Conservation (phyloP, 192 early-diverging fungal species). For the Dispira parvispora region DNA sequence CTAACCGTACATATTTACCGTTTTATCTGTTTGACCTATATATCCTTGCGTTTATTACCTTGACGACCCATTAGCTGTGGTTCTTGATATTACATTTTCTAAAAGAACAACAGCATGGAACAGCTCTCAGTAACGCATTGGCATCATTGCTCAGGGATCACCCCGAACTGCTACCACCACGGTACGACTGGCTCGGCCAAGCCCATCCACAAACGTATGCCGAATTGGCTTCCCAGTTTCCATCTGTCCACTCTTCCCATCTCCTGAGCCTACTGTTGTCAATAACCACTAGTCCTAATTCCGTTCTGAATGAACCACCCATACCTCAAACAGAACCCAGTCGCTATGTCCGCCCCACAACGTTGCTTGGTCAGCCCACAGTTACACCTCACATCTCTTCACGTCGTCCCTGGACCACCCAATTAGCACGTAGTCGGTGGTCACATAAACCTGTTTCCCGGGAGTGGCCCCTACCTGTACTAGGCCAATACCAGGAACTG, state of each 20-base stretch:
- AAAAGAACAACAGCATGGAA: slow-evolving; percentile 12
- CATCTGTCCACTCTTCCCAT: slow-evolving; percentile 15
- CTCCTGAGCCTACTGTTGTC: slow-evolving; percentile 17
- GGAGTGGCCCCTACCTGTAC: slow-evolving; percentile 13
- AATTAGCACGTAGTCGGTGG: slow-evolving; percentile 14
- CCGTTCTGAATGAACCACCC: slow-evolving; percentile 12
- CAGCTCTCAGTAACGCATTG: not conserved
- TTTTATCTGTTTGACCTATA: not conserved
- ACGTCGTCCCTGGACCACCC: not conserved
- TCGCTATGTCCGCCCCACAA: slow-evolving; percentile 14
- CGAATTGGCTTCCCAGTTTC: slow-evolving; percentile 35
- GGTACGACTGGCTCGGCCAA: slow-evolving; percentile 53
- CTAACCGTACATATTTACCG: too few relatives aligned
- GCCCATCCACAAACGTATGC: slow-evolving; percentile 29
- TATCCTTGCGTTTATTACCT: not conserved
- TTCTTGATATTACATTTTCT: slow-evolving; percentile 6
- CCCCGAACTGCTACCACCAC: slow-evolving; percentile 38
- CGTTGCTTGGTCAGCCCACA: not conserved
- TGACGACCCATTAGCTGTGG: not conserved
- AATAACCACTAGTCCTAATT: slow-evolving; percentile 17
- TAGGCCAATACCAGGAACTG: slow-evolving; percentile 25
- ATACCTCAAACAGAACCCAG: slow-evolving; percentile 19
- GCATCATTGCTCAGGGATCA: slow-evolving; percentile 15
- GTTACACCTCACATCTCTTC: not conserved
- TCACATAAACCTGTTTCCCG: not conserved